Base-by-base conservation (phyloP, 2,329 filamentous ascomycete genomes). In the Arthrocladium fulminans region DNA sequence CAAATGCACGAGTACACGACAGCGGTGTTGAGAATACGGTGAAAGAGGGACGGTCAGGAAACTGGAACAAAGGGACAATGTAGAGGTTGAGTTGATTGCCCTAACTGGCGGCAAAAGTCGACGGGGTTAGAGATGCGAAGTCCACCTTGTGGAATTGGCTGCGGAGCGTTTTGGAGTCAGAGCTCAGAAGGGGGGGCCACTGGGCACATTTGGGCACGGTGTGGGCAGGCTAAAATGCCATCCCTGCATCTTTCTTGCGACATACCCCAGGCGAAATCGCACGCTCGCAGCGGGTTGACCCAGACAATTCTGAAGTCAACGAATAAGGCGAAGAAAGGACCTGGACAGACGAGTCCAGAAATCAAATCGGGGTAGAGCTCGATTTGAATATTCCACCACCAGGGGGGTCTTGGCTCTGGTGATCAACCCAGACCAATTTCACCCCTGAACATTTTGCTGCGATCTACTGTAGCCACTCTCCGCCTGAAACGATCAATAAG, bases 1-100 rank as follows among this genome's bases (percentile, higher is more conserved):
- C 9, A 44, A 19, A 44, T 44, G 41, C 24, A n/a, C 27, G 41
- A 42, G n/a, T 44, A 44, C 41, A 32, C 17, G 41, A 7, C 12
- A 19, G 32, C 32, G 24, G n/a, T 44, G 41, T 44, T 32, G 37
- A 7, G 12, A n/a, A 40, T 40, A n/a, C n/a, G 19, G n/a, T 13
- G n/a, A 27, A 32, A 32, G 27, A 44, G n/a, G 27, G 27, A 30
- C 24, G 20, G 19, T 19, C 30, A 32, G 13, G 41, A 30, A 5
- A 32, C n/a, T 9, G 24, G 22, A 44, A 30, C 27, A 30, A 30
- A n/a, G n/a, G 41, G 22, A 44, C 17, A 17, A 44, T 5, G 29
- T 9, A n/a, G 8, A 30, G 29, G 29, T 30, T n/a, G 29, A 30
- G 8, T 30, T 30, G n/a, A 8, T n/a, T n/a, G n/a, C 8, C 8